phyloP scores from a whole-genome alignment of 192 early-diverging fungal species.

The Coemansia sp. region DNA sequence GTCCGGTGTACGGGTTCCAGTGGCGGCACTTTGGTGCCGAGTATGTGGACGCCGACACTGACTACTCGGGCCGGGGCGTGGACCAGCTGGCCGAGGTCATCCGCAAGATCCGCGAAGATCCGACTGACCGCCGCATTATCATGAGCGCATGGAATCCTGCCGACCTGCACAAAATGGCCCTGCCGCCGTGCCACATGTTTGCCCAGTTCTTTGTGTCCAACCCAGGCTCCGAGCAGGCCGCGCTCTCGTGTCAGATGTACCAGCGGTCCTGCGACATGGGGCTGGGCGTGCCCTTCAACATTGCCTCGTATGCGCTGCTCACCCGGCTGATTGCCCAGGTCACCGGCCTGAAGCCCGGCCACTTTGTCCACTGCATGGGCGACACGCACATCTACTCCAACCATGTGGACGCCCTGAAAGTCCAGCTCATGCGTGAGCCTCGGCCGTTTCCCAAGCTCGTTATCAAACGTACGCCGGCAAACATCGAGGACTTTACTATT shows the following conservation, averaged over 20 bases:
- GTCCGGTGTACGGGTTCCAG: slow-evolving; percentile 97
- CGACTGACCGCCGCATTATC: slow-evolving; percentile 88
- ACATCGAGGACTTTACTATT: slow-evolving; percentile 69
- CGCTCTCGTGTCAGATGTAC: slow-evolving; percentile 90
- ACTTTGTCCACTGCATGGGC: slow-evolving; percentile 90
- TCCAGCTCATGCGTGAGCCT: slow-evolving; percentile 75
- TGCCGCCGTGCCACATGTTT: slow-evolving; percentile 97
- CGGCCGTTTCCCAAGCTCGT: slow-evolving; percentile 74
- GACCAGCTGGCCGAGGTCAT: slow-evolving; percentile 91
- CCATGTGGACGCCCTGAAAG: slow-evolving; percentile 79
- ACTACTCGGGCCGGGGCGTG: slow-evolving; percentile 87
- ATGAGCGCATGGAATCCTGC: slow-evolving; percentile 96
- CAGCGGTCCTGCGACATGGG: slow-evolving; percentile 95
- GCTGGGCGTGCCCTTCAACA: slow-evolving; percentile 97
- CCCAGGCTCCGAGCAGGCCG: slow-evolving; percentile 50
- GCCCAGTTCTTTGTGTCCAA: slow-evolving; percentile 94
- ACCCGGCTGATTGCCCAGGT: slow-evolving; percentile 88
- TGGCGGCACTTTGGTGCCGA: slow-evolving; percentile 98
- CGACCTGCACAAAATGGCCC: slow-evolving; percentile 84
- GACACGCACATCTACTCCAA: slow-evolving; percentile 94
- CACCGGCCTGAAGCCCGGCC: slow-evolving; percentile 73
- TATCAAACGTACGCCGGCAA: slow-evolving; percentile 55
- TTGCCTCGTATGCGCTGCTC: slow-evolving; percentile 91
- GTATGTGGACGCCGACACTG: slow-evolving; percentile 75
- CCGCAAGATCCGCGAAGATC: slow-evolving; percentile 75